Evolutionary conservation across 2,329 filamentous ascomycete species (phyloP), one percentile per base, ranked within the genome.

Genomic region (Xylariaceae sp.): DNA sequence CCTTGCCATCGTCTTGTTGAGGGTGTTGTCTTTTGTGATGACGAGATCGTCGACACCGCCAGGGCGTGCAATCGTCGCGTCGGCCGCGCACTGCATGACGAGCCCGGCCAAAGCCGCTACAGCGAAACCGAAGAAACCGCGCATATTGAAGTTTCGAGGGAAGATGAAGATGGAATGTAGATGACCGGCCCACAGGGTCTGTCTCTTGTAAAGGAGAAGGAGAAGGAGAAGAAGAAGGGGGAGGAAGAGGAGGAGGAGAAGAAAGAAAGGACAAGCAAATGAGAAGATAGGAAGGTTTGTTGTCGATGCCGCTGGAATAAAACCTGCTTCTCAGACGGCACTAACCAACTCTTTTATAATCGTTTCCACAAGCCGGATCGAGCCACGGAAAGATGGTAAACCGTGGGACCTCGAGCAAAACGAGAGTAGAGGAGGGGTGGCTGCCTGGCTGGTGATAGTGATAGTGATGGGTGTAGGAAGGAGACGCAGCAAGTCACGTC

Each of bases 21-120:
- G 26, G 31, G 52, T 56, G 31, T 60, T 60, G n/a, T 60, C 47
- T 4, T 50, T 31, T 4, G 51, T 59, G 35, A 59, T 50, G 9
- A 57, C 30, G 27, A 60, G 53, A 35, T 59, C 56, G 4, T 51
- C 12, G 9, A 47, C 41, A 32, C 51, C 58, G 8, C 58, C 58
- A 1, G 58, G 54, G 30, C 19, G 51, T 34, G 50, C 58, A 30
- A 59, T 19, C 12, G 51, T 59, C 6, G 58, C 50, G 26, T 45
- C 47, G 12, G 56, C 58, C n/a, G 48, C 40, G 26, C 56, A 43
- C 49, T 55, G 54, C 6, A 44, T 34, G 35, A 59, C 27, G 19
- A 60, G 29, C 34, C 51, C 35, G 34, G 54, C 54, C 53, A 59
- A 40, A n/a, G 49, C 35, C 54, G 56, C 58, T 46, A 50, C 44